Percentiles rank a stretch among this genome's conserved stretches.
phyloP scores from a whole-genome alignment of 176 grass and related monocot genomes.

The Cenchrus purpureus region DNA sequence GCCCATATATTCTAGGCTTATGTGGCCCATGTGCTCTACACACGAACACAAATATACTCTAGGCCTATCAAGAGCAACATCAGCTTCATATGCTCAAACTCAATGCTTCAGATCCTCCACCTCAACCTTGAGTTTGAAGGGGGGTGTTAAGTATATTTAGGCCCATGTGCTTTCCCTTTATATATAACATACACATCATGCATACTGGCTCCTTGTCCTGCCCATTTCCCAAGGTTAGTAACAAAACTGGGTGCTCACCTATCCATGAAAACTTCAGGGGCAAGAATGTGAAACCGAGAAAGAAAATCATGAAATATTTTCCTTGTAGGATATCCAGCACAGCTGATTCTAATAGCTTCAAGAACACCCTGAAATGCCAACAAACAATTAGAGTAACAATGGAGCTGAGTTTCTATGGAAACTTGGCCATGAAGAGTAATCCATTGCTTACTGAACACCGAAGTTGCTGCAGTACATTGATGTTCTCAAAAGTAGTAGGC shows the following conservation, averaged over 20 bases:
- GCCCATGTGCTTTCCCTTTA: neutral
- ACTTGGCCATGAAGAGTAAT: conserved; percentile 18
- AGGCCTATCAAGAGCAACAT: neutral
- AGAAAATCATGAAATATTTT: conserved; percentile 90
- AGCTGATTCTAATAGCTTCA: conserved; percentile 97
- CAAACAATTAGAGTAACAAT: conserved; percentile 19
- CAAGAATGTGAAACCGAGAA: conserved; percentile 77
- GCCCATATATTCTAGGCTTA: neutral
- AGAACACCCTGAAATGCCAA: conserved; percentile 84
- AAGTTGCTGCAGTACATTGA: conserved; percentile 85
- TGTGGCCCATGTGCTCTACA: neutral
- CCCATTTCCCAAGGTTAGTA: neutral
- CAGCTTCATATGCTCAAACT: neutral
- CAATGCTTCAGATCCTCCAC: neutral
- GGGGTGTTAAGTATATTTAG: neutral
- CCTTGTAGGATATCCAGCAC: conserved; percentile 96
- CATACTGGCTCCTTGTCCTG: neutral
- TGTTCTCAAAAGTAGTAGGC: conserved; percentile 83
- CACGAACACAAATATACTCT: neutral
- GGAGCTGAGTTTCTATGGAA: neutral
- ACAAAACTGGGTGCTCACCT: conserved; percentile 44
- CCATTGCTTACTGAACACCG: conserved; percentile 76
- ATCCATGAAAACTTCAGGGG: conserved; percentile 72
- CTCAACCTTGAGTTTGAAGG: neutral
- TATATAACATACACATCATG: neutral